These are phyloP conservation scores for Macrocystidia cucumis DNA, from an alignment of 1,284 basidiomycete genomes.

Conservation along the genomic window DNA sequence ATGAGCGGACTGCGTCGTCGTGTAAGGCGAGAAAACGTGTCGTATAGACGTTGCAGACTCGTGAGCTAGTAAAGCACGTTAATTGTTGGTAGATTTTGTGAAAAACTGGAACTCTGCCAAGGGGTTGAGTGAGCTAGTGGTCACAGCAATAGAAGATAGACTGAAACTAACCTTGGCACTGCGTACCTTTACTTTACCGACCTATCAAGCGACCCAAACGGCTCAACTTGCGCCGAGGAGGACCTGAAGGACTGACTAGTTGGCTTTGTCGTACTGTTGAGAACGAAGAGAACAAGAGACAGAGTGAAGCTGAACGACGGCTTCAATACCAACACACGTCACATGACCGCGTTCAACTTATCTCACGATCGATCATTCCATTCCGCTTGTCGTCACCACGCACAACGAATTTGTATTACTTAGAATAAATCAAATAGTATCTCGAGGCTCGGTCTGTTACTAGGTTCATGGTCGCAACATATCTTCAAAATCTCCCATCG, in stretches of 20 bases:
- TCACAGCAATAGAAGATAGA: too few relatives aligned
- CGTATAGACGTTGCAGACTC: constrained; percentile 12
- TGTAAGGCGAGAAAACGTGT: constrained; percentile 8
- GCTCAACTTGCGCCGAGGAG: constrained; percentile 9
- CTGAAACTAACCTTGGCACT: constrained; percentile 10
- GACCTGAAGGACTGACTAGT: constrained; percentile 7
- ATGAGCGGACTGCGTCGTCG: background rate
- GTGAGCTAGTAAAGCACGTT: constrained; percentile 14
- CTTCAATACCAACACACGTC: too few relatives aligned
- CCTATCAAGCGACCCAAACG: constrained; percentile 11
- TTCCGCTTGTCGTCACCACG: too few relatives aligned
- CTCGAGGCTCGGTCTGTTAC: too few relatives aligned
- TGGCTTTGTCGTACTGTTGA: constrained; percentile 12
- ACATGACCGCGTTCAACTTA: too few relatives aligned
- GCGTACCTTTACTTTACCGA: constrained; percentile 12
- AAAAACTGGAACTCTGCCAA: constrained; percentile 11
- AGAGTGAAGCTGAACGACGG: background rate
- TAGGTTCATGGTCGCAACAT: too few relatives aligned
- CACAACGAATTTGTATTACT: too few relatives aligned
- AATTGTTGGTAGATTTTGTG: constrained; percentile 14
- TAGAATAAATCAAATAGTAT: too few relatives aligned
- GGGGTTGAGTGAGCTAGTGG: background rate
- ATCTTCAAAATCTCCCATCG: too few relatives aligned
- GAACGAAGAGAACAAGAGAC: constrained; percentile 13
- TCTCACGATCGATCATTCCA: too few relatives aligned